These are phyloP conservation scores for Metschnikowia orientalis DNA, from an alignment of 805 yeast genomes.

Conservation along the genomic window DNA sequence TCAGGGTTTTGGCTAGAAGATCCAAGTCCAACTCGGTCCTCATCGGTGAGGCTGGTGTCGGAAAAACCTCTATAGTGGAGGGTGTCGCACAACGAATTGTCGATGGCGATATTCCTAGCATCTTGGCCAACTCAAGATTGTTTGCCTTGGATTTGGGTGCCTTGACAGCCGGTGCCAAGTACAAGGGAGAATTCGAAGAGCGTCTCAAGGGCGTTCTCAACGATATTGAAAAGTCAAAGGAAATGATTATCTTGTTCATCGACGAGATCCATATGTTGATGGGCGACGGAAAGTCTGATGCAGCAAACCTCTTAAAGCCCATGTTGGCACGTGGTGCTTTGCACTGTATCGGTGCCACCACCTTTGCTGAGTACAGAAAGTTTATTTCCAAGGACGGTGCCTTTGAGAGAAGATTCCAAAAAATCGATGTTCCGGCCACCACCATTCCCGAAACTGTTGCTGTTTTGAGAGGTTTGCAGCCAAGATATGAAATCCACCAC, in stretches of 20 bases:
- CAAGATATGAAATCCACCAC: slow-evolving; percentile 92
- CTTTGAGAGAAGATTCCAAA: slow-evolving; percentile 96
- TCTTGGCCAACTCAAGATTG: slow-evolving; percentile 73
- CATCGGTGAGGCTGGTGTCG: slow-evolving; percentile 99
- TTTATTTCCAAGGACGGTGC: slow-evolving; percentile 96
- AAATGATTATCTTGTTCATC: slow-evolving; percentile 83
- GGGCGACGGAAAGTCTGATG: slow-evolving; percentile 98
- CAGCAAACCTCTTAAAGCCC: slow-evolving; percentile 94
- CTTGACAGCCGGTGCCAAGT: slow-evolving; percentile 96
- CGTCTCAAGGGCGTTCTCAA: slow-evolving; percentile 93
- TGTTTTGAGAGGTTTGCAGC: slow-evolving; percentile 92
- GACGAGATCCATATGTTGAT: slow-evolving; percentile 99
- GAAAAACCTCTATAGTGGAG: slow-evolving; percentile 96
- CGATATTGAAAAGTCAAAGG: slow-evolving; percentile 85
- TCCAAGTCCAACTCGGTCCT: slow-evolving; percentile 94
- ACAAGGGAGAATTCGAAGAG: slow-evolving; percentile 98
- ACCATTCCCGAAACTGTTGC: slow-evolving; percentile 91
- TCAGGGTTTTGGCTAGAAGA: slow-evolving; percentile 93
- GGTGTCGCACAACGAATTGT: slow-evolving; percentile 97
- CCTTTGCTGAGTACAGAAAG: slow-evolving; percentile 89
- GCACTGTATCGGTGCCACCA: slow-evolving; percentile 98
- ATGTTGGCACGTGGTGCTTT: slow-evolving; percentile 94
- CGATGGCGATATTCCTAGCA: slow-evolving; percentile 91
- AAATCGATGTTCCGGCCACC: slow-evolving; percentile 93
- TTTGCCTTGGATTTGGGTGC: slow-evolving; percentile 94